Evolutionary conservation across 2,329 filamentous ascomycete species (phyloP), one percentile per base, ranked within the genome.

Genomic region (Curvularia verruculosa): DNA sequence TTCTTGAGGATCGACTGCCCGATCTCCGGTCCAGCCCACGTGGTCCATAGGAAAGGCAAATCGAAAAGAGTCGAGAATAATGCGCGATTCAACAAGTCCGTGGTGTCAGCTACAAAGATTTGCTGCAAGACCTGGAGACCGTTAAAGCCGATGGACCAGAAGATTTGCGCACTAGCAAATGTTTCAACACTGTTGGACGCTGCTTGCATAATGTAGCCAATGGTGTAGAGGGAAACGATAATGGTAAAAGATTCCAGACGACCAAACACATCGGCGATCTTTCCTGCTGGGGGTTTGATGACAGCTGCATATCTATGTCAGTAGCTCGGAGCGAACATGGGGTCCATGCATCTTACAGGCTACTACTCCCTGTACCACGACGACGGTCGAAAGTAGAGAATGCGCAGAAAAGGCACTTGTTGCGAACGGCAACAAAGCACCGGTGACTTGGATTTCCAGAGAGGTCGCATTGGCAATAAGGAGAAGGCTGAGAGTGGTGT

Each of bases 381-480:
- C 79, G 23, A 89, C 84, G 0, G 86, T 89, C 15, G 87, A 86
- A 40, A 89, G 80, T 31, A 90, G 79, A 12, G 87, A 87, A 69
- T 90, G 88, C 47, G 82, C 80, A 37, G 79, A 79, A 68, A 89
- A 90, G 2, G 83, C 80, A 56, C 86, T 89, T 1, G 87, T 89
- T 28, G 89, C 86, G 76, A 86, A 89, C 21, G 84, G 83, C 15
- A 83, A 82, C 46, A 90, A 77, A 8, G 85, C 83, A 50, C 81
- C 82, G 1, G 86, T 86, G 8, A 85, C 86, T 68, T 89, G 87
- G 15, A 82, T 82, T 71, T 89, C 87, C 18, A 89, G 79, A n/a
- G 86, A 89, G 5, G 86, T 88, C 47, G 84, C 83, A 65, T 86
- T 88, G 19, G 87, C 85, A 78, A 89, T 85, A 54, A 87, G 79